Conservation (phyloP, 352 stramenopile genomes). For the Nothophytophthora sp. region DNA sequence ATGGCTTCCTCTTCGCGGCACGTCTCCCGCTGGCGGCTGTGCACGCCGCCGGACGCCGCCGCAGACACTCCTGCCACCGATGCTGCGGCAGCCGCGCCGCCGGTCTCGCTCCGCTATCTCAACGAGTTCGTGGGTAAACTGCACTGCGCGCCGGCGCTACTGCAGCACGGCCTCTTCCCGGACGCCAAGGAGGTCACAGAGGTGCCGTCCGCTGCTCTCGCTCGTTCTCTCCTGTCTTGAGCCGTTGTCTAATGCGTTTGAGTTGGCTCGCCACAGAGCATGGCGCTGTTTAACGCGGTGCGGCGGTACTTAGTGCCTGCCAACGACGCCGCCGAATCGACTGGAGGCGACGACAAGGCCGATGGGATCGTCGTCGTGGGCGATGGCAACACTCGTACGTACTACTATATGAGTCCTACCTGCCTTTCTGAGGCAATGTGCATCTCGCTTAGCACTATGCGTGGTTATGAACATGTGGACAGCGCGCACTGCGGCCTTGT, state of each 20-base stretch:
- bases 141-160: conserved; percentile 65
- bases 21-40: conserved; percentile 39
- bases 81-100: conserved; percentile 10
- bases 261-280: conserved; percentile 46
- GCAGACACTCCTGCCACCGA: neutral
- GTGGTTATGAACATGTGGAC: conserved; percentile 6
- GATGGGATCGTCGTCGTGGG: conserved; percentile 81
- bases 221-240: neutral
- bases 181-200: conserved; percentile 87
- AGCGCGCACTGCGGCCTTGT: conserved; percentile 79
- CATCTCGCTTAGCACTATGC: neutral
- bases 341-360: conserved; percentile 20
- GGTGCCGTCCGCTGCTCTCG: conserved; percentile 24
- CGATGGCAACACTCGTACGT: conserved; percentile 77
- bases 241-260: neutral
- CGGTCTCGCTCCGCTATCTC: conserved; percentile 75
- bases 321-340: conserved; percentile 9
- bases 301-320: conserved; percentile 58
- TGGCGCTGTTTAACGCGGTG: conserved; percentile 84
- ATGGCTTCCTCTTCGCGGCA: no score
- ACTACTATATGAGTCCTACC: no score
- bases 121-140: conserved; percentile 86
- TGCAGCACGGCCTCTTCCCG: conserved; percentile 75
- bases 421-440: no score
- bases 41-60: neutral